phyloP scores from a whole-genome alignment of 495 filamentous ascomycete species.

The Podospora australis region DNA sequence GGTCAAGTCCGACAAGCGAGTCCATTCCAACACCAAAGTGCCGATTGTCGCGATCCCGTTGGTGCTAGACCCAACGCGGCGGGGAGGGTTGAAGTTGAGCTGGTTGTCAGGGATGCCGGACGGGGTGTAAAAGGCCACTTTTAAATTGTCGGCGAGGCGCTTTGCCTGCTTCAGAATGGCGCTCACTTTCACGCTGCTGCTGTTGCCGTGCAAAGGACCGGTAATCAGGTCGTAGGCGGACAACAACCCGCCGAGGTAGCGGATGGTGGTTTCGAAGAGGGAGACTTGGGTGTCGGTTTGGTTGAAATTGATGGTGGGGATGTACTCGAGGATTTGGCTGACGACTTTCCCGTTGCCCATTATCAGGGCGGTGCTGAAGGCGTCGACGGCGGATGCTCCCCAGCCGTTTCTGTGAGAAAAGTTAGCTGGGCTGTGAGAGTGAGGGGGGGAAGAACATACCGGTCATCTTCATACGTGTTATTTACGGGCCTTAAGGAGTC shows the following conservation, averaged over 20 bases:
- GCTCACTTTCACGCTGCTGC: slow-evolving; percentile 42
- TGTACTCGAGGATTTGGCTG: slow-evolving; percentile 59
- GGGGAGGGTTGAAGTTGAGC: slow-evolving; percentile 52
- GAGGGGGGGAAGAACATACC: slow-evolving; percentile 40
- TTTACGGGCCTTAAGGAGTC: slow-evolving; percentile 68
- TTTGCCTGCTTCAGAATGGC: slow-evolving; percentile 59
- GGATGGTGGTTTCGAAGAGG: slow-evolving; percentile 87
- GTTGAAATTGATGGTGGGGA: slow-evolving; percentile 63
- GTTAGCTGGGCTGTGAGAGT: too few relatives aligned
- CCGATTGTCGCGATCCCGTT: slow-evolving; percentile 69
- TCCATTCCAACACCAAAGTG: slow-evolving; percentile 80
- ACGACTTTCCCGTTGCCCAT: slow-evolving; percentile 67
- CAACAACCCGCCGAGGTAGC: slow-evolving; percentile 73
- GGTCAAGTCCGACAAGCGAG: slow-evolving; percentile 70
- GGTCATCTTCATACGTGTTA: slow-evolving; percentile 59
- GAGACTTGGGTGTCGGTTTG: slow-evolving; percentile 54
- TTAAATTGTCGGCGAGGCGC: slow-evolving; percentile 63
- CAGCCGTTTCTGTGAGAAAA: slow-evolving; percentile 79
- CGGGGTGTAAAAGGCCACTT: slow-evolving; percentile 70
- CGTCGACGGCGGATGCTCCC: slow-evolving; percentile 82
- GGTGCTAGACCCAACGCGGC: slow-evolving; percentile 39
- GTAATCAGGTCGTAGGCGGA: slow-evolving; percentile 78
- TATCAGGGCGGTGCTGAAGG: slow-evolving; percentile 70
- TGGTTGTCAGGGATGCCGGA: slow-evolving; percentile 73
- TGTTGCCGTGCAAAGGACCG: slow-evolving; percentile 52